Evolutionary conservation across 371 early-diverging fungal genomes (phyloP).

Genomic region (Smittium mucronatum): DNA sequence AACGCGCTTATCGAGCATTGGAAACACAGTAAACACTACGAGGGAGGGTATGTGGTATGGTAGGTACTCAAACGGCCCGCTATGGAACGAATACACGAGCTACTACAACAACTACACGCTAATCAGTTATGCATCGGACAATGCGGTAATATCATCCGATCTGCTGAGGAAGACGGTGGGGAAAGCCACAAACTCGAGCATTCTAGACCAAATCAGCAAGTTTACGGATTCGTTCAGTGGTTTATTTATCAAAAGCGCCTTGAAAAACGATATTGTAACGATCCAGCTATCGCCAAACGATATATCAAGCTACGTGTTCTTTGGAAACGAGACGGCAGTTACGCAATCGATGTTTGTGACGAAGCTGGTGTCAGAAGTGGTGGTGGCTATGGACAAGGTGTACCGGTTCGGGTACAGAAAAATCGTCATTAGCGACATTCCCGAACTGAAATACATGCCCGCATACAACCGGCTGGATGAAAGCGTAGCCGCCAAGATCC

Average conservation of each 20-base stretch:
- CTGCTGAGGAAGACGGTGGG: neutral
- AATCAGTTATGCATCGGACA: slow-evolving; percentile 15
- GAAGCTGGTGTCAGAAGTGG: slow-evolving; percentile 11
- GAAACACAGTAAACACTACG: neutral
- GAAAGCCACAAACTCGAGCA: neutral
- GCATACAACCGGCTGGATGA: neutral
- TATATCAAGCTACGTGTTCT: neutral
- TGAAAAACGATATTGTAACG: slow-evolving; percentile 15
- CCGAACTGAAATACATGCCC: slow-evolving; percentile 12
- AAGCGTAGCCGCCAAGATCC: neutral
- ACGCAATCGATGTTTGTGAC: neutral
- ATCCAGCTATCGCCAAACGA: slow-evolving; percentile 15
- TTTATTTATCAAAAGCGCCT: neutral
- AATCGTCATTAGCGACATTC: slow-evolving; percentile 14
- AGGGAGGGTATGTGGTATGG: slow-evolving; percentile 8
- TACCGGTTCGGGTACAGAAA: slow-evolving; percentile 13
- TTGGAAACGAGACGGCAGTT: neutral
- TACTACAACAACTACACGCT: slow-evolving; percentile 14
- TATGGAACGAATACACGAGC: slow-evolving; percentile 20
- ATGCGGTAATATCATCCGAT: slow-evolving; percentile 1
- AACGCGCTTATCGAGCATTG: slow-evolving; percentile 2
- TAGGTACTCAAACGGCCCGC: slow-evolving; percentile 14
- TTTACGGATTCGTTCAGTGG: neutral
- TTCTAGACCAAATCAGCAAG: slow-evolving; percentile 11
- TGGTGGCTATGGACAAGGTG: slow-evolving; percentile 9